Conservation (phyloP, 495 filamentous ascomycete genomes). For the Tuber melanosporum region DNA sequence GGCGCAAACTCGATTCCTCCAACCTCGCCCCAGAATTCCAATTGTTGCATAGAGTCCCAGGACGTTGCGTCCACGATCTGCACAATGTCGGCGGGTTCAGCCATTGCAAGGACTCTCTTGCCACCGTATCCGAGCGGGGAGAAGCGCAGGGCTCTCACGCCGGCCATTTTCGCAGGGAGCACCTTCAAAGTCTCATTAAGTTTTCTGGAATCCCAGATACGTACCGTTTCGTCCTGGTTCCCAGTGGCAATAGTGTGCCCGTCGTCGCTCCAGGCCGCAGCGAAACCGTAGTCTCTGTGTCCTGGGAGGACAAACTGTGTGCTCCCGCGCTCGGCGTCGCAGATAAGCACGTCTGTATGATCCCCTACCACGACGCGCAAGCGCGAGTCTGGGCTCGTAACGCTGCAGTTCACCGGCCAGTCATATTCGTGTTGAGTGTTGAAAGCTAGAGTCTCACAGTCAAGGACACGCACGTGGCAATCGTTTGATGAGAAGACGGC, state of each 20-base stretch:
- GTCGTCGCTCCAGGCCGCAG: conserved; percentile 85
- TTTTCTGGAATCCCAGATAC: conserved; percentile 75
- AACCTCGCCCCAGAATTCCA: conserved; percentile 83
- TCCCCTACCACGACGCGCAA: conserved; percentile 74
- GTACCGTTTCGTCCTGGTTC: conserved; percentile 77
- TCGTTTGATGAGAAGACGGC: conserved; percentile 85
- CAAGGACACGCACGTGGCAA: conserved; percentile 64
- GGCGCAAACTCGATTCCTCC: conserved; percentile 68
- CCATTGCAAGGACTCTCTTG: conserved; percentile 64
- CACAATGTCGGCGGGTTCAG: conserved; percentile 79
- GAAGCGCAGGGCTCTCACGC: conserved; percentile 70
- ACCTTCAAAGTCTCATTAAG: conserved; percentile 50
- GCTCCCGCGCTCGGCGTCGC: conserved; percentile 58
- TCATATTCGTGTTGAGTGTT: conserved; percentile 54
- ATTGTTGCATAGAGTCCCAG: conserved; percentile 51
- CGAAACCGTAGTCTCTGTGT: conserved; percentile 79
- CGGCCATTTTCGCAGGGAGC: conserved; percentile 68
- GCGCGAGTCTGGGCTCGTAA: conserved; percentile 68
- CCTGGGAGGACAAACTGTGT: conserved; percentile 54
- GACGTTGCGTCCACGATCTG: conserved; percentile 65
- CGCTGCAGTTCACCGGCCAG: conserved; percentile 77
- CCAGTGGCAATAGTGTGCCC: conserved; percentile 83
- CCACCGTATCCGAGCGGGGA: conserved; percentile 69
- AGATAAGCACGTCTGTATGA: conserved; percentile 53
- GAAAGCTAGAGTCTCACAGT: conserved; percentile 63